phyloP scores from a whole-genome alignment of 495 filamentous ascomycete genomes.

The Penicillium canariense region DNA sequence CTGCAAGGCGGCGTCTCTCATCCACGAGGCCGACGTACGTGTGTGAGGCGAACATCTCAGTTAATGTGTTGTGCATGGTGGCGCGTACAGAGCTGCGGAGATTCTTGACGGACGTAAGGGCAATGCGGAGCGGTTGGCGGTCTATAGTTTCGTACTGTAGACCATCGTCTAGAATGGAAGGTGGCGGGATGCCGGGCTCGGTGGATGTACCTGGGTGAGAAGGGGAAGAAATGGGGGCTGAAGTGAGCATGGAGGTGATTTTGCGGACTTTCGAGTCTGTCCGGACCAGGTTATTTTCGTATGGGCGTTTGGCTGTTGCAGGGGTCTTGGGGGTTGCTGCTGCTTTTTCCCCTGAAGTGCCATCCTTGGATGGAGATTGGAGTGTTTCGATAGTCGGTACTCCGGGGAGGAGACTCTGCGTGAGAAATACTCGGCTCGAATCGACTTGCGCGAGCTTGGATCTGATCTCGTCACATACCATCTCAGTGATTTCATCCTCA shows the following conservation, averaged over 20 bases:
- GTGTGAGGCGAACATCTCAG: conserved; percentile 83
- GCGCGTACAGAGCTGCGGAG: conserved; percentile 80
- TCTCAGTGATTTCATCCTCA: conserved; percentile 94
- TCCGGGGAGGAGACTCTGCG: conserved; percentile 83
- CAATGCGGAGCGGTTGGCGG: conserved; percentile 64
- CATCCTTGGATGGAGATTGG: conserved; percentile 15
- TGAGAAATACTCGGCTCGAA: conserved; percentile 90
- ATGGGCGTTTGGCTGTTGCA: conserved; percentile 56
- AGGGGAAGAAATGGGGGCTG: conserved; percentile 30
- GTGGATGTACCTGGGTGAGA: conserved; percentile 14
- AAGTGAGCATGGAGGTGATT: conserved; percentile 89
- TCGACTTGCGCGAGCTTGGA: conserved; percentile 83
- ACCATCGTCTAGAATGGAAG: conserved; percentile 41
- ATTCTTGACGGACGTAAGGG: conserved; percentile 74
- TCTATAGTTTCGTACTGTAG: conserved; percentile 69
- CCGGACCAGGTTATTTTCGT: conserved; percentile 87
- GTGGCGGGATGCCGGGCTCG: conserved; percentile 17
- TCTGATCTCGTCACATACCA: conserved; percentile 78
- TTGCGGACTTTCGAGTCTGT: conserved; percentile 90
- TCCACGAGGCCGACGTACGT: conserved; percentile 95
- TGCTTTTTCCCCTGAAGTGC: conserved; percentile 10
- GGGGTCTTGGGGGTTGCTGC: conserved; percentile 35
- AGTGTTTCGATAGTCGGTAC: conserved; percentile 37
- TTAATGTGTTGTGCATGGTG: conserved; percentile 83
- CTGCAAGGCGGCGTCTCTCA: conserved; percentile 78